Evolutionary conservation across 805 yeast genomes (phyloP).

Genomic region (Candida ficus): DNA sequence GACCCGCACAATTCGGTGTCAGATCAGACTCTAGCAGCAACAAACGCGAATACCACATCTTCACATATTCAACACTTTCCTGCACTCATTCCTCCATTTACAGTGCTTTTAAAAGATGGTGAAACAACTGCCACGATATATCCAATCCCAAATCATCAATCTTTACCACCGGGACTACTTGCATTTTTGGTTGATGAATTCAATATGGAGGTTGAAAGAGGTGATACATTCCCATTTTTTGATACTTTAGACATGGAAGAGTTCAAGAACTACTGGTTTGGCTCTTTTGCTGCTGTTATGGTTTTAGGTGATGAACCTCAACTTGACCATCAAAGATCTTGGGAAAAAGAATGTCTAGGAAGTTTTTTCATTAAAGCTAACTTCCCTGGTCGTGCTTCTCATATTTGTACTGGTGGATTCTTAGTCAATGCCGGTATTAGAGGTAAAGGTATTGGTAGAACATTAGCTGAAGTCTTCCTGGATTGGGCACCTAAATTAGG

Average conservation of each 20-base stretch:
- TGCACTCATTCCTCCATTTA: slow-evolving; percentile 47
- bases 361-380: slow-evolving; percentile 81
- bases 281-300: slow-evolving; percentile 73
- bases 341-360: slow-evolving; percentile 94
- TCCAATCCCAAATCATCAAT: slow-evolving; percentile 64
- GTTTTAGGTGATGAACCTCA: slow-evolving; percentile 69
- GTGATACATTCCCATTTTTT: slow-evolving; percentile 82
- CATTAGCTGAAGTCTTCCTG: slow-evolving; percentile 74
- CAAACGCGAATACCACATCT: not conserved
- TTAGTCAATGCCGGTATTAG: slow-evolving; percentile 90
- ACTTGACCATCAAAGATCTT: slow-evolving; percentile 52
- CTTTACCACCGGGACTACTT: slow-evolving; percentile 72
- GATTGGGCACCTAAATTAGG: slow-evolving; percentile 92
- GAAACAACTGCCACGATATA: slow-evolving; percentile 91
- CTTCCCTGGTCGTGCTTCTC: slow-evolving; percentile 89
- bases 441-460: slow-evolving; percentile 86
- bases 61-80: slow-evolving; percentile 21
- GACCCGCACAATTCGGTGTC: not conserved
- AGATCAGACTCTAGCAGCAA: not conserved
- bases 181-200: slow-evolving; percentile 87
- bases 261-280: slow-evolving; percentile 85
- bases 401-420: slow-evolving; percentile 86
- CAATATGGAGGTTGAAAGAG: slow-evolving; percentile 86
- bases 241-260: slow-evolving; percentile 72
- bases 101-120: slow-evolving; percentile 78